Evolutionary conservation across 805 yeast genomes (phyloP), one percentile per base, ranked within the genome.

Genomic region (Debaryomyces hansenii): DNA sequence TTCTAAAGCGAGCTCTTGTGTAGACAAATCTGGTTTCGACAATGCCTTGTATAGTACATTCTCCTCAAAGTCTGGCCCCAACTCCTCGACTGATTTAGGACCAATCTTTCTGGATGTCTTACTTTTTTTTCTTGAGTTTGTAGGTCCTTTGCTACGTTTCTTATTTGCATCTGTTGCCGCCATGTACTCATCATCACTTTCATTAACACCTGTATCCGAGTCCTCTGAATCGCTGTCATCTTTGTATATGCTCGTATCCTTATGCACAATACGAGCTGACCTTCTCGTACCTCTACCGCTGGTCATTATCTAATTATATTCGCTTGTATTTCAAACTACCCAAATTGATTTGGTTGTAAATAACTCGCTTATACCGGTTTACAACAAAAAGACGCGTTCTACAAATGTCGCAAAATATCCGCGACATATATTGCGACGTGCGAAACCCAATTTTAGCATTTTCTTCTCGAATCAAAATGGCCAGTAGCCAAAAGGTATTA

Each of bases 1-100:
- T 24, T 68, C 69, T n/a, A 67, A 48, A 2, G 69, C 71, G n/a
- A 71, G 47, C 20, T 69, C 74, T 20, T 54, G 55, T n/a, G 60
- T 52, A 8, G 65, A 63, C 1, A 58, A 55, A 2, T 68, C 70
- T 4, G 65, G 63, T 39, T 55, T 58, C 6, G 69, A 61, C 9
- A 72, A 56, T 1, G 69, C 62, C 32, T 45, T 52, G 44, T 59
- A 70, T 20, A 72, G 53, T 29, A 48, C 46, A 46, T 66, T 69
- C 39, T 69, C 75, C 12, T 56, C 60, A 20, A 64, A 55, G 5
- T 61, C 58, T 1, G 54, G 56, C 41, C 54, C 62, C 34, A 42
- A 8, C 6, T 54, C 56, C 36, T 55, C 62, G 28, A 37, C 10
- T 4, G 29, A 35, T 18, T 7, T 20, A 7, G 38, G 20, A 16